phyloP scores from a whole-genome alignment of 192 early-diverging fungal genomes.

The Coemansia sp. region DNA sequence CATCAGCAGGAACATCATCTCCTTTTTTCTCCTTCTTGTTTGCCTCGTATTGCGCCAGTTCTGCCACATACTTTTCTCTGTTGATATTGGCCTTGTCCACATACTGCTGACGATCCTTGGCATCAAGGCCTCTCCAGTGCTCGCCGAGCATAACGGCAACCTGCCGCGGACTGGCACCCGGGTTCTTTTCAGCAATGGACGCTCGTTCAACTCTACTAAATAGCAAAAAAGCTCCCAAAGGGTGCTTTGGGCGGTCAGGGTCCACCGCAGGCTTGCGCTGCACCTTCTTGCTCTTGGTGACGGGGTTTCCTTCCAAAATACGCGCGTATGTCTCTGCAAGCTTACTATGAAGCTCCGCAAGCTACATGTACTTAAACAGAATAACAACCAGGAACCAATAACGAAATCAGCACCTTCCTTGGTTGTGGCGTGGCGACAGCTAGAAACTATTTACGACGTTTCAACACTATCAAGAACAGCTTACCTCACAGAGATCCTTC shows the following conservation, averaged over 20 bases:
- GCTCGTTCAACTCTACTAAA: conserved; percentile 27
- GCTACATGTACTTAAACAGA: conserved; percentile 9
- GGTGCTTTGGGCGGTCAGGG: conserved; percentile 40
- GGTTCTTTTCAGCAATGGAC: conserved; percentile 6
- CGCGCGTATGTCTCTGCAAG: conserved; percentile 23
- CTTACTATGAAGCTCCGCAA: conserved; percentile 19
- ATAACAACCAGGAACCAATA: background rate
- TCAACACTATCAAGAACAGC: too few species aligned
- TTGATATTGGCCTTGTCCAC: conserved; percentile 7
- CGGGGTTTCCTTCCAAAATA: conserved; percentile 1
- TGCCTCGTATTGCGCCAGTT: conserved; percentile 13
- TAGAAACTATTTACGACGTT: too few species aligned
- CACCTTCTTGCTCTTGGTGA: background rate
- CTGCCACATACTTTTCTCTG: conserved; percentile 13
- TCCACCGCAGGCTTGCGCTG: conserved; percentile 7
- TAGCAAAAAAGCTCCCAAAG: conserved; percentile 32
- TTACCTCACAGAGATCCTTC: too few species aligned
- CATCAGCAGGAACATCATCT: background rate
- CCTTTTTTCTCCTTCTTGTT: conserved; percentile 12
- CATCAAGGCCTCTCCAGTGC: conserved; percentile 17
- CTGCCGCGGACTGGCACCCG: conserved; percentile 20
- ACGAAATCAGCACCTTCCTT: background rate
- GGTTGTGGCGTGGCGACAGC: background rate
- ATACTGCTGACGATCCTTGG: conserved; percentile 22
- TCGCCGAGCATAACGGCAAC: conserved; percentile 28